Percentiles rank a stretch among this genome's conserved stretches.
phyloP scores from a whole-genome alignment of 306 rosid genomes.

The Herpetospermum pedunculosum region DNA sequence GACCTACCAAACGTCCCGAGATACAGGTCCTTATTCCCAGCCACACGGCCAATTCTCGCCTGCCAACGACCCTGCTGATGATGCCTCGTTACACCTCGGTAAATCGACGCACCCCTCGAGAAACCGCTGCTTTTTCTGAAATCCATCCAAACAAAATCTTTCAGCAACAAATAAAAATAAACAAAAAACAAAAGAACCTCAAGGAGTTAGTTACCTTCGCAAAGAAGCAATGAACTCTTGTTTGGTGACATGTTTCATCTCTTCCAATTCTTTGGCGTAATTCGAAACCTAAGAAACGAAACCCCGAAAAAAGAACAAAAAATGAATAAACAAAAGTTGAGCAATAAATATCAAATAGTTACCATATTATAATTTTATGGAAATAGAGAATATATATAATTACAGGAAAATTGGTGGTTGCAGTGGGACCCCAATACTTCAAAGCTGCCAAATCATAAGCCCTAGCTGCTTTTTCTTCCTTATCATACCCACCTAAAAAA shows the following conservation, averaged over 20 bases:
- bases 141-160: background rate
- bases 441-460: conserved; percentile 97
- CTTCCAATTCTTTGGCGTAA: conserved; percentile 70
- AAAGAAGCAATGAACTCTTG: conserved; percentile 96
- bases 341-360: background rate
- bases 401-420: conserved; percentile 95
- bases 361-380: background rate
- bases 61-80: conserved; percentile 99
- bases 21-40: conserved; percentile 90
- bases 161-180: background rate
- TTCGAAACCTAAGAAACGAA: conserved; percentile 43
- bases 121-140: conserved; percentile 95
- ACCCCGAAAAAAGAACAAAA: background rate
- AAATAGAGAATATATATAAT: background rate
- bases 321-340: background rate
- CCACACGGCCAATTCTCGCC: conserved; percentile 98
- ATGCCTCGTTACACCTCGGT: conserved; percentile 96
- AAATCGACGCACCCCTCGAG: conserved; percentile 91
- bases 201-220: conserved; percentile 55
- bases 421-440: conserved; percentile 91
- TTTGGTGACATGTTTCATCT: conserved; percentile 75
- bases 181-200: background rate
- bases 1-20: conserved; percentile 81
- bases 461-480: conserved; percentile 98
- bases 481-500: conserved; percentile 87